phyloP scores from a whole-genome alignment of 441 rosid genomes.

The Adansonia gregorii region DNA sequence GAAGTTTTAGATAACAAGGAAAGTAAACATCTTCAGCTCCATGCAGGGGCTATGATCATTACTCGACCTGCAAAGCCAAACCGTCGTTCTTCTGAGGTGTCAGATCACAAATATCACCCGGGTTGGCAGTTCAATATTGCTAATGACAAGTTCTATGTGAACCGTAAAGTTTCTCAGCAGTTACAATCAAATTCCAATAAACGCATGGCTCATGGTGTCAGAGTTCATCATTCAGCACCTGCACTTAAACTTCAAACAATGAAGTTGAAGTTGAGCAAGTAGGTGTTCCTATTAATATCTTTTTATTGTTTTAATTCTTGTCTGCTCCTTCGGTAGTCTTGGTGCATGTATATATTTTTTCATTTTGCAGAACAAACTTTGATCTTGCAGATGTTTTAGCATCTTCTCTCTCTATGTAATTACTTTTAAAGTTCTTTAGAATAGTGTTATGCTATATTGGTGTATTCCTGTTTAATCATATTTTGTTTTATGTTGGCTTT shows the following conservation, averaged over 20 bases:
- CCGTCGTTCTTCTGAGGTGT: constrained; percentile 49
- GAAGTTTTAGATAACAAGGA: constrained; percentile 78
- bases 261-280: constrained; percentile 98
- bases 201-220: constrained; percentile 71
- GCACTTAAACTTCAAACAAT: constrained; percentile 95
- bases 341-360: not conserved
- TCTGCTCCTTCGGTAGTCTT: not conserved
- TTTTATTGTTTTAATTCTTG: constrained; percentile 13
- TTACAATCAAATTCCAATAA: constrained; percentile 79
- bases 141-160: constrained; percentile 90
- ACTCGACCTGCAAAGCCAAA: constrained; percentile 57
- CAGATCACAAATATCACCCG: constrained; percentile 52
- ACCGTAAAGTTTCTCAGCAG: constrained; percentile 87
- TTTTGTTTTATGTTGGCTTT: constrained; percentile 8
- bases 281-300: constrained; percentile 39
- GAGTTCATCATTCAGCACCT: constrained; percentile 93
- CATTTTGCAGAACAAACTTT: constrained; percentile 12
- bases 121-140: constrained; percentile 94
- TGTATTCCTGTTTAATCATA: constrained; percentile 10
- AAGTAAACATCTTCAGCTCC: constrained; percentile 69
- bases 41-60: constrained; percentile 95
- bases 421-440: constrained; percentile 8
- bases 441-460: not conserved
- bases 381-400: constrained; percentile 10
- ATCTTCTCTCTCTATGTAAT: not conserved